A percentile compares a stretch with the other conserved stretches of the same genome.
phyloP scores from a whole-genome alignment of 2,329 filamentous ascomycete genomes.

The Venturia asperata region DNA sequence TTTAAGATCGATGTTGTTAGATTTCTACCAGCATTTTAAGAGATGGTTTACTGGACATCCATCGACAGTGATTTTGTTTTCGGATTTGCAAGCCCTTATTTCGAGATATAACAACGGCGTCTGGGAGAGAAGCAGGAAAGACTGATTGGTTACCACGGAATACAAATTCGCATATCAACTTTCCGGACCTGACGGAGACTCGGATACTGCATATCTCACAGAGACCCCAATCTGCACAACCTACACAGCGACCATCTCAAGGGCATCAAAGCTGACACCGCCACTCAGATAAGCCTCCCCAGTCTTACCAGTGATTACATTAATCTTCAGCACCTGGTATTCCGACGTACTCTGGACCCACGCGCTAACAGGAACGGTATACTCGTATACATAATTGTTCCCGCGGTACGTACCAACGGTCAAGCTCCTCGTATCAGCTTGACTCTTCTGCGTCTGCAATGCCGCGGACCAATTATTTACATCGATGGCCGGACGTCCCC shows the following conservation, averaged over 20 bases:
- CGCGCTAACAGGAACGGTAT: not conserved
- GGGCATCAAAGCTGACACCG: not conserved
- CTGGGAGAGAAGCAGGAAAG: no score
- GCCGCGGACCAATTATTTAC: not conserved
- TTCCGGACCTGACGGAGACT: no score
- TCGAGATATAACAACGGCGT: no score
- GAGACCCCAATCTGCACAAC: not conserved
- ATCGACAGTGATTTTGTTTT: no score
- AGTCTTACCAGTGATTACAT: not conserved
- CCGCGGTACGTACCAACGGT: not conserved
- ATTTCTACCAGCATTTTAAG: no score
- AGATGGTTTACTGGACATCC: no score
- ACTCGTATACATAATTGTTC: not conserved
- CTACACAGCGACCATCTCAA: not conserved
- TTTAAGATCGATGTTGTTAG: no score
- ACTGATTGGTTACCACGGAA: no score
- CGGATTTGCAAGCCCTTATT: no score
- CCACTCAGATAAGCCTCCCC: not conserved
- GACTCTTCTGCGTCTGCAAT: not conserved
- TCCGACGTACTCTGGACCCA: not conserved
- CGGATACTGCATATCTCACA: no score
- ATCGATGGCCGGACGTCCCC: not conserved
- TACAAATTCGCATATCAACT: no score
- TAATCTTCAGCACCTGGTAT: not conserved
- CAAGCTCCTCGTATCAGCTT: not conserved